These are phyloP conservation scores for Rosa lucieae DNA, from an alignment of 306 rosid species.

Conservation along the genomic window DNA sequence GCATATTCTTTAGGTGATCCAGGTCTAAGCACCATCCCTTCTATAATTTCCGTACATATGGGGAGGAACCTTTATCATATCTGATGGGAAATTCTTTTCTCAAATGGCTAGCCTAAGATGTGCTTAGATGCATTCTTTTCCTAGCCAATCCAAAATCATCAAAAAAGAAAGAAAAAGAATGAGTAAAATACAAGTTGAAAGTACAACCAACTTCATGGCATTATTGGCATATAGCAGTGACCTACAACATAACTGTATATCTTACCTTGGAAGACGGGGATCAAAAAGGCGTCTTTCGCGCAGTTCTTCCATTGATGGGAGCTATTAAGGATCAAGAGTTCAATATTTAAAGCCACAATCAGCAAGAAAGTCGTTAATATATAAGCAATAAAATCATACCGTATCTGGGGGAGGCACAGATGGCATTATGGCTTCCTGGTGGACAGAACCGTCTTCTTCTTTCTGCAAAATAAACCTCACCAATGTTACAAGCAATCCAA, in stretches of 20 bases:
- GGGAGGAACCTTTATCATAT: background rate
- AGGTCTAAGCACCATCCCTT: background rate
- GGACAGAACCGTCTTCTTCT: constrained; percentile 73
- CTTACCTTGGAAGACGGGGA: constrained; percentile 84
- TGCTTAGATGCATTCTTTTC: background rate
- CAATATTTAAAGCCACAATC: background rate
- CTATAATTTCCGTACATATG: background rate
- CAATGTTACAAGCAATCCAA: constrained; percentile 17
- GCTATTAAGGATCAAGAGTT: constrained; percentile 47
- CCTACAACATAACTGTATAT: background rate
- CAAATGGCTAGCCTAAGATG: background rate
- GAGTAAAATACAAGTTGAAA: background rate
- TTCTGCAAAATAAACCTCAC: constrained; percentile 53
- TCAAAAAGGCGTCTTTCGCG: constrained; percentile 76
- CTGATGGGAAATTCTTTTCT: background rate
- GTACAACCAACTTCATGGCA: background rate
- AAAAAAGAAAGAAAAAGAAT: background rate
- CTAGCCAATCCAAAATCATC: background rate
- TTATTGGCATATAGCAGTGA: background rate
- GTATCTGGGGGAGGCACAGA: constrained; percentile 68
- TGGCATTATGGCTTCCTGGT: constrained; percentile 71
- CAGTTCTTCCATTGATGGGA: constrained; percentile 80
- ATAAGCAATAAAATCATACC: constrained; percentile 35
- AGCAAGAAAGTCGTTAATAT: background rate
- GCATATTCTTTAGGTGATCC: background rate